A percentile compares a stretch with the other conserved stretches of the same genome.
phyloP scores from a whole-genome alignment of 208 protist genomes.

The Porcisia deanei region DNA sequence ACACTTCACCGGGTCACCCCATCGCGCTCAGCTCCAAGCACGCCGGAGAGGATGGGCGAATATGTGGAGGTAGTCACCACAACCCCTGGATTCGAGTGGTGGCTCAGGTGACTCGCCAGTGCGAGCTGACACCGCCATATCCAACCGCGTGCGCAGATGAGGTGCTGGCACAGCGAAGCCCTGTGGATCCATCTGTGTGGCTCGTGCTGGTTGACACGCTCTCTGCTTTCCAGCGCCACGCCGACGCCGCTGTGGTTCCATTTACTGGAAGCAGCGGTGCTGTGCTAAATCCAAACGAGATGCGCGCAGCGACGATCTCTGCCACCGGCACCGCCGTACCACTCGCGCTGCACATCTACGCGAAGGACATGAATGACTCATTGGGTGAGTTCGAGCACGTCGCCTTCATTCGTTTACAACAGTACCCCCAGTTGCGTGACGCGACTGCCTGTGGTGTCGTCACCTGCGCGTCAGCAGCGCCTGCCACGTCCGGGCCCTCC shows the following conservation, averaged over 20 bases:
- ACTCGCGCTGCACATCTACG: conserved; percentile 29
- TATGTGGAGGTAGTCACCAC: not conserved
- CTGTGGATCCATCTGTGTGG: conserved; percentile 47
- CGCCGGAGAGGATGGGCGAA: not conserved
- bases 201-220: conserved; percentile 63
- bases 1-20: not conserved
- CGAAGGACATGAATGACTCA: conserved; percentile 24
- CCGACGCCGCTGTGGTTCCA: conserved; percentile 7
- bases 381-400: conserved; percentile 49
- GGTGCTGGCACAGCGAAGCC: conserved; percentile 71
- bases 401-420: conserved; percentile 56
- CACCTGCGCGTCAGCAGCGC: not conserved
- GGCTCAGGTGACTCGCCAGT: conserved; percentile 32
- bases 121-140: conserved; percentile 26
- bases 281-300: not conserved
- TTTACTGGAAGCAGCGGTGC: not conserved
- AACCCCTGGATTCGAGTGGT: conserved; percentile 16
- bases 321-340: conserved; percentile 4
- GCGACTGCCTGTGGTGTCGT: conserved; percentile 9
- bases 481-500: not conserved
- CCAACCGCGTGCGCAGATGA: conserved; percentile 44
- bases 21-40: not conserved
- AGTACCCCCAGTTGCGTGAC: conserved; percentile 3
- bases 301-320: not conserved
- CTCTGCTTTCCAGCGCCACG: conserved; percentile 51